Base-by-base conservation (phyloP, 192 early-diverging fungal species). In the Oehlia diaphana region DNA sequence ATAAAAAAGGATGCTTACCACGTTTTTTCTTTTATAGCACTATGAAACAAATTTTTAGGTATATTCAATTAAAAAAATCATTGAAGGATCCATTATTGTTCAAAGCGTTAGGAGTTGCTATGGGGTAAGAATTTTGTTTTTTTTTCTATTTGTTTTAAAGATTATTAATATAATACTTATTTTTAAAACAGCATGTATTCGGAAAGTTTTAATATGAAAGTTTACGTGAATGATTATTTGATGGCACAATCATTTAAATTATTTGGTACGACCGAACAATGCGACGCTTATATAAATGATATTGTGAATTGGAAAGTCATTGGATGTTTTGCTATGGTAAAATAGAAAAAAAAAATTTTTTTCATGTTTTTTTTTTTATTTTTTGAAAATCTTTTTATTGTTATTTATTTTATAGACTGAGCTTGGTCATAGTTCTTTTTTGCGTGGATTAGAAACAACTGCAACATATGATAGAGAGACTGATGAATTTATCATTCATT, bases 241-340 rank as follows among this genome's bases (percentile, higher is more conserved):
- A 26, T 26, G 26, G 81, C 77, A 68, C 84, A 89, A 23, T 86
- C 89, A 6, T 74, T 92, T 62, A 77, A 83, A 58, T 81, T 91
- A 70, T 89, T 92, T 75, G 87, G 89, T 23, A 88, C 83, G n/a
- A 76, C 84, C 1, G 90, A 89, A 63, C 91, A 92, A 77, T 81
- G 86, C 63, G 86, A 83, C 13, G 14, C 14, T 21, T 70, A 23
- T 70, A 67, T 89, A 50, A 84, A 84, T 21, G 86, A 90, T 65
- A 84, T 91, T 21, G 81, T 84, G 26, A 86, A 84, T 63, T 91
- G 83, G 80, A 81, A 85, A 70, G 80, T 91, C 13, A 74, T 91
- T 73, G 91, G 91, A 71, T 89, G 91, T 73, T 92, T 91, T 82
- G 91, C 90, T 6, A 91, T 92, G 89, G 88, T 90, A 89, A 28